A percentile compares a stretch with the other conserved stretches of the same genome.
These are phyloP conservation scores for Phytophthora meadii DNA, from an alignment of 352 stramenopile species.

Conservation along the genomic window DNA sequence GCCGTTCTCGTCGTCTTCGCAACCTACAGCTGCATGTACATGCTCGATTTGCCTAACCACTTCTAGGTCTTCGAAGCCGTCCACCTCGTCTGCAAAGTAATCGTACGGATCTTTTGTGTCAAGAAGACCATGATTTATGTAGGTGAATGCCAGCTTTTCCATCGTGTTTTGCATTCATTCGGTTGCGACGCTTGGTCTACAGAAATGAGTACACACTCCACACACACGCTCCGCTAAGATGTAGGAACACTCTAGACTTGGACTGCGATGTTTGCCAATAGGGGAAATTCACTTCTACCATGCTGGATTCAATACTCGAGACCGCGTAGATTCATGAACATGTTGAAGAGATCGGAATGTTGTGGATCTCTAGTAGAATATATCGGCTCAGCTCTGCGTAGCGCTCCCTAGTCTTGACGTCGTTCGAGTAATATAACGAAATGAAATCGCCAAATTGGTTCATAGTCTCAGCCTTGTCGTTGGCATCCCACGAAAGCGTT, in stretches of 20 bases:
- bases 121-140: not conserved
- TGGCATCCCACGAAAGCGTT: not conserved
- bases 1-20: too few relatives aligned
- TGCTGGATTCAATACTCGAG: too few relatives aligned
- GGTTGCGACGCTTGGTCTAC: not conserved
- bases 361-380: not conserved
- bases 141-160: conserved; percentile 5
- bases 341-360: not conserved
- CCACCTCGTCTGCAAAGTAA: conserved; percentile 2
- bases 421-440: not conserved
- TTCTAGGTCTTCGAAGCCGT: not conserved
- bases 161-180: not conserved
- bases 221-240: conserved; percentile 1
- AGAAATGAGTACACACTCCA: not conserved
- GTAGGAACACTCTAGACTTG: not conserved
- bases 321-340: not conserved
- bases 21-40: too few relatives aligned
- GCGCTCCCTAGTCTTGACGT: not conserved
- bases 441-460: not conserved
- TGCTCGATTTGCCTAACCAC: too few relatives aligned
- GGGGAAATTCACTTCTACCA: not conserved
- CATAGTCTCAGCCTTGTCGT: not conserved
- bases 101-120: not conserved
- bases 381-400: not conserved
- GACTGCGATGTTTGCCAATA: not conserved